phyloP scores from a whole-genome alignment of 1,284 basidiomycete genomes.

The Paramarasmius palmivorus region DNA sequence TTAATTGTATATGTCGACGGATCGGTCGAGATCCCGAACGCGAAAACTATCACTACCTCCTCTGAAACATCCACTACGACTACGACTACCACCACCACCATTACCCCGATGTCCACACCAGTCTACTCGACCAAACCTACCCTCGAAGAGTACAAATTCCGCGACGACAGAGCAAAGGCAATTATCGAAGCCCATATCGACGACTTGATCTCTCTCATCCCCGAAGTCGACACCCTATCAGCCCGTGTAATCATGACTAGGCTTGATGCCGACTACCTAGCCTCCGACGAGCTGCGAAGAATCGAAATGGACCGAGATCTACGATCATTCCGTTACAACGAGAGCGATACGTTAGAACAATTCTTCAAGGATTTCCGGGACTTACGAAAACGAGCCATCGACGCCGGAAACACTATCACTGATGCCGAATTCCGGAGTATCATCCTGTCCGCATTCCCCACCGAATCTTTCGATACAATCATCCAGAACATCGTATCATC shows the following conservation, averaged over 20 bases:
- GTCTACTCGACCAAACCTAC: background rate
- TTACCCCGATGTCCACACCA: background rate
- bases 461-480: conserved; percentile 7
- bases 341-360: background rate
- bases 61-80: background rate
- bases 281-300: background rate
- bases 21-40: background rate
- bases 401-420: conserved; percentile 1
- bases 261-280: background rate
- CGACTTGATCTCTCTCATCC: background rate
- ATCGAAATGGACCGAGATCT: background rate
- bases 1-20: conserved; percentile 5
- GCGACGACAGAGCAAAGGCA: conserved; percentile 3
- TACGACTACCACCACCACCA: background rate
- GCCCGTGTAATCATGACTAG: background rate
- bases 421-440: conserved; percentile 1
- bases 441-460: conserved; percentile 8
- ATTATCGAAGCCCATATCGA: conserved; percentile 4
- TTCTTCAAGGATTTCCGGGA: conserved; percentile 6
- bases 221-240: background rate
- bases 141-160: conserved; percentile 1
- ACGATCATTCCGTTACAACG: background rate
- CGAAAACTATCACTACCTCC: background rate
- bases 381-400: background rate
- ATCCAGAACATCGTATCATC: conserved; percentile 9